Evolutionary conservation across 2,329 filamentous ascomycete genomes (phyloP), one percentile per base, ranked within the genome.

Genomic region (Phaeoacremonium minimum): DNA sequence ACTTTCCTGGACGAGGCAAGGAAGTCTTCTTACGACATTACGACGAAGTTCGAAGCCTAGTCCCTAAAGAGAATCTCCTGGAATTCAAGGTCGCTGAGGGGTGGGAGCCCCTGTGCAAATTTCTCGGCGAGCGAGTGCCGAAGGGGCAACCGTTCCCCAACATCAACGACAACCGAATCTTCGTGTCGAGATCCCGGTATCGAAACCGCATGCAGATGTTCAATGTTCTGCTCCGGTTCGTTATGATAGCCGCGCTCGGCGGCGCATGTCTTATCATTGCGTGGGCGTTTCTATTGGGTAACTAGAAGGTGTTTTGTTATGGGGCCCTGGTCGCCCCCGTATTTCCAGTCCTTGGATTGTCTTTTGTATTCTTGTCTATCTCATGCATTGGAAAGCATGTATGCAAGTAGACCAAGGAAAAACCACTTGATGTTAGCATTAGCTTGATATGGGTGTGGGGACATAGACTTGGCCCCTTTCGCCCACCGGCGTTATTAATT

Each of bases 1-100:
- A 84, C 53, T 85, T 85, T 55, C 72, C 74, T 52, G 73, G 73
- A 54, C 66, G 74, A 41, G 81, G 79, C 52, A 84, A 83, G 63
- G 67, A 77, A 35, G 66, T 78, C 31, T 85, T 77, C 64, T 57
- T 61, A 33, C 41, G 41, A 17, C 41, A 44, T 38, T 42, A 41
- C 38, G 38, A 30, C 16, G 32, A 38, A 26, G 22, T 51, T 55
- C 18, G 50, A 44, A 45, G 41, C 26, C 29, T 51, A 16, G 60
- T 75, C 33, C 57, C 58, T 40, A 55, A 58, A 36, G 57, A 56
- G 33, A 35, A 38, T 18, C 41, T 44, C 38, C 41, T 44, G 30
- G 41, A 44, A 38, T 44, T 41, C 38, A 35, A 36, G 30, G 41
- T 44, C 35, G 35, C 41, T 38, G 32, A 44, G 22, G 41, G 41